Evolutionary conservation across 192 early-diverging fungal species (phyloP), one percentile per base, ranked within the genome.

Genomic region (Coemansia sp.): DNA sequence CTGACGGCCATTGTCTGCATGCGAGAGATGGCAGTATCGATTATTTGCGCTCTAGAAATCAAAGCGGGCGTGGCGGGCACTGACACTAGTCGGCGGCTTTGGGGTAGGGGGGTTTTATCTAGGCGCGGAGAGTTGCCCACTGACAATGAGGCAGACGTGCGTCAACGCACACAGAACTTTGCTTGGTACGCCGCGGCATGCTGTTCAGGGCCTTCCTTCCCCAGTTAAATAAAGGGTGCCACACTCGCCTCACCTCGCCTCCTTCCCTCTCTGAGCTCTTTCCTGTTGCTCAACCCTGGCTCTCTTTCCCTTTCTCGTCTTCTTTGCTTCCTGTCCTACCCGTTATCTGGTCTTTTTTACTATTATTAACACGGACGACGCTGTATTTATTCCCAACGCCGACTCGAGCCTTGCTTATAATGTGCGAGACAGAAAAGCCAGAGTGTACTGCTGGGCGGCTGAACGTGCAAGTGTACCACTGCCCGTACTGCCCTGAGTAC

Each of bases 401-500:
- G 25, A 25, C 19, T 51, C 21, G 23, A 25, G 23, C 25, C 51
- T 25, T 53, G 29, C 25, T 27, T 53, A 29, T 53, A 29, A 53
- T 53, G 51, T 53, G 51, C 25, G 51, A 53, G 10, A 15, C 51
- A 15, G 51, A 53, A 53, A 53, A 53, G 51, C 11, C 51, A 11
- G 11, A 53, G 51, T 53, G 51, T 27, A 1, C 51, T 53, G 51
- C 51, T 27, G 51, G 51, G 25, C 23, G 51, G 25, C 67, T 68
- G 62, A 31, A 50, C 50, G 41, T 77, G 15, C 65, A 64, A 39
- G 60, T 81, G 36, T 81, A 45, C 39, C 74, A 68, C 41, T 81
- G 78, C 45, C 78, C 78, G 23, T 76, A 23, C 68, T 81, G 79
- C 46, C 46, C 70, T 4, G 65, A 70, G 19, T 81, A 81, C 70